These are phyloP conservation scores for Bruguiera gymnorhiza DNA, from an alignment of 345 rosid species.

Conservation along the genomic window DNA sequence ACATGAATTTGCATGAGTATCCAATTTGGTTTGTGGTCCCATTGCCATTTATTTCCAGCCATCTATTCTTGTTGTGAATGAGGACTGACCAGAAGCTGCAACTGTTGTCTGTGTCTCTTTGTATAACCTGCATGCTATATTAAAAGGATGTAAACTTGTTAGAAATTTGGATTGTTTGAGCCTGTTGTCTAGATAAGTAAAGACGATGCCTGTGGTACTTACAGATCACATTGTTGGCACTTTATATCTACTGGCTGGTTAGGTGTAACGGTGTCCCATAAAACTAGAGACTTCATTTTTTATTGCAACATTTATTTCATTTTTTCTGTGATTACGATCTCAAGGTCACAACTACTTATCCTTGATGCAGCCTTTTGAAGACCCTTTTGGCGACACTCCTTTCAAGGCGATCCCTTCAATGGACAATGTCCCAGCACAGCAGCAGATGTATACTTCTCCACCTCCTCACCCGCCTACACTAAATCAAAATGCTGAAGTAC, in stretches of 20 bases:
- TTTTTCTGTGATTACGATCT: neutral
- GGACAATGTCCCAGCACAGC: conserved; percentile 35
- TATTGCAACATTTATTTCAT: neutral
- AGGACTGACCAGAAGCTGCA: too few species aligned
- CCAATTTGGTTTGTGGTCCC: neutral
- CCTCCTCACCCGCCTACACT: conserved; percentile 38
- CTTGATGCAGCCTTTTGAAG: conserved; percentile 71
- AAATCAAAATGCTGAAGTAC: conserved; percentile 41
- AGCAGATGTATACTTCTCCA: conserved; percentile 32
- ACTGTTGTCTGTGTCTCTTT: neutral
- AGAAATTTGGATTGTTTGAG: neutral
- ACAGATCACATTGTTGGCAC: neutral
- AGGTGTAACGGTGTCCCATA: neutral
- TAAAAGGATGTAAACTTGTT: neutral
- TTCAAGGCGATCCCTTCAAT: conserved; percentile 68
- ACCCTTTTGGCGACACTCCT: conserved; percentile 97
- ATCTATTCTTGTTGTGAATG: too few species aligned
- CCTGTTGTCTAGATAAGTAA: neutral
- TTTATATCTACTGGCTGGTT: neutral
- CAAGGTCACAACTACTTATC: conserved; percentile 1
- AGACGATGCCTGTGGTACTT: neutral
- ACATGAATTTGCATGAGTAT: neutral
- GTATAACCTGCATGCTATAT: neutral
- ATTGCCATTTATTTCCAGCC: neutral
- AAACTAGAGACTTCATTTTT: neutral